Evolutionary conservation across 2,329 filamentous ascomycete species (phyloP), one percentile per base, ranked within the genome.

Genomic region (Anisogramma anomala): DNA sequence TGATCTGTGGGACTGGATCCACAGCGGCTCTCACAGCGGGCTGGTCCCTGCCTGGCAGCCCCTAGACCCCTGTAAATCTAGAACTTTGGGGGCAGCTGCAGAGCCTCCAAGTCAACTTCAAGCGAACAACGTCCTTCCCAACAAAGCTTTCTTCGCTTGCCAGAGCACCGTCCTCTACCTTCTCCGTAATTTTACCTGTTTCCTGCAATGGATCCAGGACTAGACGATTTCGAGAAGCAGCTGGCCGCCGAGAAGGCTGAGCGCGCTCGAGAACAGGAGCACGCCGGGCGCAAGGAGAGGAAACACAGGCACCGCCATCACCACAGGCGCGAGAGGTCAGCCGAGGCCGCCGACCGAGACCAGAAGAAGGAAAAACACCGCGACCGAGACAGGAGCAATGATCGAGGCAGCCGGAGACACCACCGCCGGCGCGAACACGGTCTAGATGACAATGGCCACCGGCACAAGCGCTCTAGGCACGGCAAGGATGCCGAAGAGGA

Each of bases 351-450:
- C 36, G 58, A 61, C 48, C 47, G 44, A 6, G 48, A 56, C 7
- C 36, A 38, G 6, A 39, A 31, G 10, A 53, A 53, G 33, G 55
- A 58, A 23, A 53, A 49, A 1, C 51, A 58, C 14, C 50, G 50
- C 2, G 57, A 60, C 39, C 38, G 32, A 22, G 30, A 27, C 18
- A 50, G 59, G 17, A 55, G 57, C 33, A 53, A 49, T 18, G 44
- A 39, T 10, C 34, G 25, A 9, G 23, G 40, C 28, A 55, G 56
- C 10, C 53, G 56, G 14, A 49, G 54, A 17, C 56, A 59, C 34
- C 56, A 59, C 34, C 54, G 53, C 23, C 68, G 68, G 1, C 63
- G 56, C 41, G 67, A 76, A 36, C 71, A 75, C 37, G 65, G 64
- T 6, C 59, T 26, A 11, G 46, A 50, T 13, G 43, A 49, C 7